Evolutionary conservation across 2,329 filamentous ascomycete genomes (phyloP), one percentile per base, ranked within the genome.

Genomic region (Rutstroemia sp.): DNA sequence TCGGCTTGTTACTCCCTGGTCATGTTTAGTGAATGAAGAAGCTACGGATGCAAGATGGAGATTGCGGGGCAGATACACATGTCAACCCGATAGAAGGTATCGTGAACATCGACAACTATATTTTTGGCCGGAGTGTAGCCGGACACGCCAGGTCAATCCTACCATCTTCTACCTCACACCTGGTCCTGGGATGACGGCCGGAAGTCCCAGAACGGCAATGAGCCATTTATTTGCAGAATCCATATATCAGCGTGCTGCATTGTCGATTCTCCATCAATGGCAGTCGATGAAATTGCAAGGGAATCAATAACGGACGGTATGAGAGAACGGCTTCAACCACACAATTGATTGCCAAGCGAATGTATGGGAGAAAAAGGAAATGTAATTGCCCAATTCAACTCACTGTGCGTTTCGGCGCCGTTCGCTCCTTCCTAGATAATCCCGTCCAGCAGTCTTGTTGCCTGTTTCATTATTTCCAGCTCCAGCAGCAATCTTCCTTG

Each of bases 1-100:
- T 58, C 55, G 59, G 59, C 55, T 61, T 59, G 49, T 42, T 42
- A 19, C 52, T 37, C 38, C 38, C 42, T 6, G 25, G 18, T 47
- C 18, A 44, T 5, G 42, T 55, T 42, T 42, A 19, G 16, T 42
- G 5, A 44, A 18, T 38, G 25, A 51, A 55, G 37, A 41, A n/a
- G 12, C 14, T 19, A 50, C 10, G 12, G 45, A 50, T 55, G 46
- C 46, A 55, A 55, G 46, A 55, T 55, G 37, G 19, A 38, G 16
- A 56, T 52, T 56, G 41, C 51, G 54, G 49, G 44, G 48, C 19
- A 52, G 42, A 16, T 39, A 51, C 47, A 25, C 19, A 45, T 18
- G 30, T 54, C 48, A 30, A 8, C 16, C 8, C 16, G 38, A 30
- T 39, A 21, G 45, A 14, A 49, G 37, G 37, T 37, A 54, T 54